These are phyloP conservation scores for Ophiostoma angusticollis DNA, from an alignment of 2,329 filamentous ascomycete species.

Conservation along the genomic window DNA sequence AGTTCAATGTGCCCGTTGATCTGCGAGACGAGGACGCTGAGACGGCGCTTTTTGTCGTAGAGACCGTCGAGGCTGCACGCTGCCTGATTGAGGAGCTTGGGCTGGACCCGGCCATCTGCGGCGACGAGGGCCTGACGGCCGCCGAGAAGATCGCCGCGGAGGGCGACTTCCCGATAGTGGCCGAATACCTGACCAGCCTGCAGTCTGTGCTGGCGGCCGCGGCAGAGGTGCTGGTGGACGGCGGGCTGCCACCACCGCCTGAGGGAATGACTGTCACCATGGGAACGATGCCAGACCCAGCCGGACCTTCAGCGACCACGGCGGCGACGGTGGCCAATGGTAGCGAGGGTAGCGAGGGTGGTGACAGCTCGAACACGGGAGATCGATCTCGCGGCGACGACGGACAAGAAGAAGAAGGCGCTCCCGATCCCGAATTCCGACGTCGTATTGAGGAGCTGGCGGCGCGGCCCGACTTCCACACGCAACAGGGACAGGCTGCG, in stretches of 20 bases:
- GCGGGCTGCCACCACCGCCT: conserved; percentile 50
- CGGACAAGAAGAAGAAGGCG: conserved; percentile 35
- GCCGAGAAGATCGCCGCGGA: conserved; percentile 68
- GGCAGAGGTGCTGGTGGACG: conserved; percentile 12
- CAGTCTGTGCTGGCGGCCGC: conserved; percentile 17
- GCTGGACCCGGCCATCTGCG: conserved; percentile 50
- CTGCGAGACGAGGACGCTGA: conserved; percentile 83
- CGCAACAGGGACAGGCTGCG: conserved; percentile 65
- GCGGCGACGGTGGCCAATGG: conserved; percentile 29
- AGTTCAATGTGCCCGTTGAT: conserved; percentile 68
- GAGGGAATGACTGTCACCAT: conserved; percentile 67
- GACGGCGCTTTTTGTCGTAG: conserved; percentile 87
- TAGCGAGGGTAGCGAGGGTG: conserved; percentile 30
- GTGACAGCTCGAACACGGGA: not conserved
- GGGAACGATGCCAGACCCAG: conserved; percentile 48
- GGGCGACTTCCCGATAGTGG: conserved; percentile 63
- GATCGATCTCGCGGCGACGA: not conserved
- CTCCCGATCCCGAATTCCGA: conserved; percentile 69
- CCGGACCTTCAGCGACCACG: too few species aligned
- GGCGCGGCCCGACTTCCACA: conserved; percentile 68
- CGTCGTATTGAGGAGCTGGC: conserved; percentile 82
- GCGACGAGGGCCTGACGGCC: conserved; percentile 67
- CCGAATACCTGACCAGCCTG: conserved; percentile 48
- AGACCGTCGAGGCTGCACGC: conserved; percentile 65
- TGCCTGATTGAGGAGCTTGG: conserved; percentile 73